Percentiles rank a stretch among this genome's conserved stretches.
phyloP scores from a whole-genome alignment of 345 rosid species.

The Eucalyptus marginata region DNA sequence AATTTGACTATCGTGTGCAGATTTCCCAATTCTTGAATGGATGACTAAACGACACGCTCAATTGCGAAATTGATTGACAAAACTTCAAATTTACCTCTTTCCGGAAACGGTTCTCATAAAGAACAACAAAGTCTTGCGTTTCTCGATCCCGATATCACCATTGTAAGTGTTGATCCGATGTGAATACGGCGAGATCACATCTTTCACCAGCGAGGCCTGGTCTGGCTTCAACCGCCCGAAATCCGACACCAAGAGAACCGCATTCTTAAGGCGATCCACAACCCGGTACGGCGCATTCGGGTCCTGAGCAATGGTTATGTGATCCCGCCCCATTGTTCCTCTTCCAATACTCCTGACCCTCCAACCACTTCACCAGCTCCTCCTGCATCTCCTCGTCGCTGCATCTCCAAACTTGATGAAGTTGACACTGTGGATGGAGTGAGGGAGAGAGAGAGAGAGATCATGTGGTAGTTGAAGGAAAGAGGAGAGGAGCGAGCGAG shows the following conservation, averaged over 20 bases:
- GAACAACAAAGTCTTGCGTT: slow-evolving; percentile 66
- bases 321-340: slow-evolving; percentile 66
- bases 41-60: not conserved
- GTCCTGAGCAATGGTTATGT: slow-evolving; percentile 72
- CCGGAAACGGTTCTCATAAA: slow-evolving; percentile 96
- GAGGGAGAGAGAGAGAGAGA: too few species aligned
- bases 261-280: slow-evolving; percentile 55
- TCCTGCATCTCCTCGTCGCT: slow-evolving; percentile 73
- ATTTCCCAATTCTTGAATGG: not conserved
- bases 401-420: slow-evolving; percentile 12
- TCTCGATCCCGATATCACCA: slow-evolving; percentile 50
- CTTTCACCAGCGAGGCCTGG: slow-evolving; percentile 86
- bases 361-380: slow-evolving; percentile 65
- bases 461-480: too few species aligned
- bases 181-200: slow-evolving; percentile 79
- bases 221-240: slow-evolving; percentile 71
- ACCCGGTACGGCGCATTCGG: slow-evolving; percentile 73
- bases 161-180: slow-evolving; percentile 60
- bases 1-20: not conserved
- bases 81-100: slow-evolving; percentile 51
- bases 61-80: not conserved
- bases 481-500: too few species aligned
- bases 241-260: slow-evolving; percentile 58
- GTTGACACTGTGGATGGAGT: too few species aligned
- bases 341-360: slow-evolving; percentile 71